Evolutionary conservation across 331 rosid genomes (phyloP).

Genomic region (Telfairia occidentalis): DNA sequence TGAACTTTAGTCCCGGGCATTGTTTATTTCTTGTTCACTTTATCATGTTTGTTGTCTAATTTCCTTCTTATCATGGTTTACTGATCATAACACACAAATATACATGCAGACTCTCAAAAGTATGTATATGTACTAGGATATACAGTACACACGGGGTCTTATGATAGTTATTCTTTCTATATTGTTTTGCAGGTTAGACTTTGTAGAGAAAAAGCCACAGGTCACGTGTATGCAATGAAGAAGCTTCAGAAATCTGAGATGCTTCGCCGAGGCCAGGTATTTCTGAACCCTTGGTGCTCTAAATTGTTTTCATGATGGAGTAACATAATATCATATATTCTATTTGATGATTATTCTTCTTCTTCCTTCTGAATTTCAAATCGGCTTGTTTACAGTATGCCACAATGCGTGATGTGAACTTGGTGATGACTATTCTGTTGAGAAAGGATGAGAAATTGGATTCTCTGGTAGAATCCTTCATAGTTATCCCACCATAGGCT

Average conservation of each 20-base stretch:
- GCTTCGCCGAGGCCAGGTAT: constrained; percentile 45
- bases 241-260: constrained; percentile 41
- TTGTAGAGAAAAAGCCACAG: constrained; percentile 34
- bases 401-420: not conserved
- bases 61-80: not conserved
- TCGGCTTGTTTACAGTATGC: not conserved
- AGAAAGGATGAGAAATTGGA: not conserved
- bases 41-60: not conserved
- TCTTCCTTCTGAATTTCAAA: not conserved
- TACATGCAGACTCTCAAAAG: not conserved
- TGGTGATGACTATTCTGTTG: not conserved
- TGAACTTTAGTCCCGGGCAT: not conserved
- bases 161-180: not conserved
- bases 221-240: constrained; percentile 44
- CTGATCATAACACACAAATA: not conserved
- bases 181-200: constrained; percentile 32
- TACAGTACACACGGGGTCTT: not conserved
- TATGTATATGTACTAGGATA: not conserved
- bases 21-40: not conserved
- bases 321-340: not conserved
- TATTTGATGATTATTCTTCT: not conserved
- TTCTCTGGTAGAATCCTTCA: not conserved
- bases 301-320: not conserved
- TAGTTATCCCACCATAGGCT: not conserved
- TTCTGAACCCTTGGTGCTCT: not conserved